phyloP scores from a whole-genome alignment of 2,329 filamentous ascomycete species.

The Falciphora oryzae region DNA sequence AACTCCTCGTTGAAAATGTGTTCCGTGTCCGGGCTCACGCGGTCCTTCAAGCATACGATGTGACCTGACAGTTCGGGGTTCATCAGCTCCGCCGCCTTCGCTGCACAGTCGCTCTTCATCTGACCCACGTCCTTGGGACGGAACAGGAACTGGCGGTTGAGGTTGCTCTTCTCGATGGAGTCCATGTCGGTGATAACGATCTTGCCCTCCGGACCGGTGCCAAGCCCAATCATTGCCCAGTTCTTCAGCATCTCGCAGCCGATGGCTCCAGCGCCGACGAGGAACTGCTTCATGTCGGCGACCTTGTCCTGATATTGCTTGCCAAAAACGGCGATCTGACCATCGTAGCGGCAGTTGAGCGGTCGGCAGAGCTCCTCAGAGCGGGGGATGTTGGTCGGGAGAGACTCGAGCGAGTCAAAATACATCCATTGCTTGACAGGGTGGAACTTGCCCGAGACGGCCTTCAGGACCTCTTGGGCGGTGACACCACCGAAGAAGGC shows the following conservation, averaged over 20 bases:
- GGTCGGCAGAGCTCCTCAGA: conserved; percentile 87
- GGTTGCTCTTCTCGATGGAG: conserved; percentile 96
- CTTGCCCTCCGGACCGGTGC: conserved; percentile 78
- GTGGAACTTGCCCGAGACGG: conserved; percentile 94
- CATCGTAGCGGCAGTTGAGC: conserved; percentile 81
- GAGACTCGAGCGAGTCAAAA: conserved; percentile 94
- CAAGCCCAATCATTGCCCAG: conserved; percentile 98
- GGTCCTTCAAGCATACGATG: conserved; percentile 79
- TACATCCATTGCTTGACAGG: conserved; percentile 96
- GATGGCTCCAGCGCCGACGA: conserved; percentile 94
- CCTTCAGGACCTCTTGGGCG: conserved; percentile 93
- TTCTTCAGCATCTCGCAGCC: conserved; percentile 99
- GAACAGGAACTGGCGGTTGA: conserved; percentile 97
- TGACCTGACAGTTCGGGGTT: conserved; percentile 87
- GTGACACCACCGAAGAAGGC: conserved; percentile 92
- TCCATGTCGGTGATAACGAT: conserved; percentile 97
- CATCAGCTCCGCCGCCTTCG: conserved; percentile 86
- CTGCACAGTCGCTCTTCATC: conserved; percentile 94
- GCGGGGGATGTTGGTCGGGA: conserved; percentile 68
- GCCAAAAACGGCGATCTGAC: conserved; percentile 94
- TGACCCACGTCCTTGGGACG: conserved; percentile 87
- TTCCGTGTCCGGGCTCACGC: conserved; percentile 88
- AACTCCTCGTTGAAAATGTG: conserved; percentile 91
- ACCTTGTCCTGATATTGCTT: conserved; percentile 92
- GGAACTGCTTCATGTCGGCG: conserved; percentile 82